Percentiles rank a stretch among this genome's conserved stretches.
Evolutionary conservation across 1,284 basidiomycete genomes (phyloP).

Genomic region (Leccinum pachyderme): DNA sequence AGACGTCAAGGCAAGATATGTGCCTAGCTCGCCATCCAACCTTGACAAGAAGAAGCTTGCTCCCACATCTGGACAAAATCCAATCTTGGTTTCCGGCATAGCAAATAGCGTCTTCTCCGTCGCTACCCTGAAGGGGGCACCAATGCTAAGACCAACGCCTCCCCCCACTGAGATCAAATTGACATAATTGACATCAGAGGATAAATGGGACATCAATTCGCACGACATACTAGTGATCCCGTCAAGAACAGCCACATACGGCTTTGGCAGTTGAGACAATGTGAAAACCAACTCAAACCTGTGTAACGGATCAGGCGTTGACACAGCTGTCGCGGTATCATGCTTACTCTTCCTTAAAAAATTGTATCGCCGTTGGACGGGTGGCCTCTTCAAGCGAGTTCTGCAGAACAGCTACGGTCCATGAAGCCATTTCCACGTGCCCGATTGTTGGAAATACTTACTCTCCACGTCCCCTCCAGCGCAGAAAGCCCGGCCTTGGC

Average conservation of each 20-base stretch:
- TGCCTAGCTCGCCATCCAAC: constrained; percentile 89
- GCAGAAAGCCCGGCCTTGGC: constrained; percentile 85
- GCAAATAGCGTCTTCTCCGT: constrained; percentile 91
- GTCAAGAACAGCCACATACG: constrained; percentile 89
- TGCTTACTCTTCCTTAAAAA: constrained; percentile 87
- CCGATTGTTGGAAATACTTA: constrained; percentile 38
- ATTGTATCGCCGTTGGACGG: constrained; percentile 66
- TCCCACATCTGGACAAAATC: constrained; percentile 89
- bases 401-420: constrained; percentile 51
- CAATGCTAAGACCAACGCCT: constrained; percentile 88
- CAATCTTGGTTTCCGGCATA: constrained; percentile 98
- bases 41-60: constrained; percentile 87
- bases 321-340: constrained; percentile 1
- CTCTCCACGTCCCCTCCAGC: constrained; percentile 93
- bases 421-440: constrained; percentile 17
- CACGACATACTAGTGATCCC: constrained; percentile 80
- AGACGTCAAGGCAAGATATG: constrained; percentile 91
- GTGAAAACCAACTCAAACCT: constrained; percentile 90
- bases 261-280: constrained; percentile 78
- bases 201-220: constrained; percentile 8
- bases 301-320: constrained; percentile 8
- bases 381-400: constrained; percentile 50
- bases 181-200: constrained; percentile 25
- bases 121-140: constrained; percentile 89
- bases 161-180: constrained; percentile 76